Conservation (phyloP, 495 filamentous ascomycete genomes). For the Chaetomium fimeti region DNA sequence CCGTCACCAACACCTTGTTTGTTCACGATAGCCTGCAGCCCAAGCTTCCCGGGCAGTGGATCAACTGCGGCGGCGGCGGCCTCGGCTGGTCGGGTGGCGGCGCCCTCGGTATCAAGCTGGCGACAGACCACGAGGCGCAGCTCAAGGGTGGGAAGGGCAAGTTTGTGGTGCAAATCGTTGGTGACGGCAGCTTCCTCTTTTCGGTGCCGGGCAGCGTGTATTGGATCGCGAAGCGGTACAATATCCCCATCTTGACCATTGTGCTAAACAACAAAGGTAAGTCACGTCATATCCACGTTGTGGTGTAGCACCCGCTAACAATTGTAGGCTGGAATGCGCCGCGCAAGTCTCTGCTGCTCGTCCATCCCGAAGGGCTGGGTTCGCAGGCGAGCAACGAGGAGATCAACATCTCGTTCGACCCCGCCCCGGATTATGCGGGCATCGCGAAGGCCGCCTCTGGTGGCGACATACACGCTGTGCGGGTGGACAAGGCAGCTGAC, state of each 20-base stretch:
- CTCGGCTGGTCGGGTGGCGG: constrained; percentile 95
- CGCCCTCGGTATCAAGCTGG: constrained; percentile 84
- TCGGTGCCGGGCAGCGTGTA: constrained; percentile 86
- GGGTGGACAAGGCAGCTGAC: constrained; percentile 59
- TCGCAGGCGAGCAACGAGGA: constrained; percentile 78
- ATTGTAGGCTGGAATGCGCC: constrained; percentile 79
- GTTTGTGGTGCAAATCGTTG: constrained; percentile 91
- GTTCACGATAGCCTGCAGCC: constrained; percentile 81
- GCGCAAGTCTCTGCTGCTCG: constrained; percentile 68
- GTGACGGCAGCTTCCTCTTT: constrained; percentile 90
- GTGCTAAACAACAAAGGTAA: constrained; percentile 88
- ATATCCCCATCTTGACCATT: constrained; percentile 84
- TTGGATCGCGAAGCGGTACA: constrained; percentile 85
- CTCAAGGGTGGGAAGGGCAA: constrained; percentile 66
- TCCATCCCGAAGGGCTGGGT: constrained; percentile 79
- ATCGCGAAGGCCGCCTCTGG: constrained; percentile 86
- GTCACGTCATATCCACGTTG: not conserved
- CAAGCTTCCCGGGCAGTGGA: constrained; percentile 74
- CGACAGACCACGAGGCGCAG: constrained; percentile 60
- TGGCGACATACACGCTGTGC: constrained; percentile 64
- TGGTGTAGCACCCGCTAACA: constrained; percentile 12
- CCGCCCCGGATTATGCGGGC: constrained; percentile 83
- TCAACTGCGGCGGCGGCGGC: constrained; percentile 93
- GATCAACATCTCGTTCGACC: constrained; percentile 84
- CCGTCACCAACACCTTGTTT: constrained; percentile 77